These are phyloP conservation scores for Paecilomyces sp. DNA, from an alignment of 2,329 filamentous ascomycete genomes.

Conservation along the genomic window DNA sequence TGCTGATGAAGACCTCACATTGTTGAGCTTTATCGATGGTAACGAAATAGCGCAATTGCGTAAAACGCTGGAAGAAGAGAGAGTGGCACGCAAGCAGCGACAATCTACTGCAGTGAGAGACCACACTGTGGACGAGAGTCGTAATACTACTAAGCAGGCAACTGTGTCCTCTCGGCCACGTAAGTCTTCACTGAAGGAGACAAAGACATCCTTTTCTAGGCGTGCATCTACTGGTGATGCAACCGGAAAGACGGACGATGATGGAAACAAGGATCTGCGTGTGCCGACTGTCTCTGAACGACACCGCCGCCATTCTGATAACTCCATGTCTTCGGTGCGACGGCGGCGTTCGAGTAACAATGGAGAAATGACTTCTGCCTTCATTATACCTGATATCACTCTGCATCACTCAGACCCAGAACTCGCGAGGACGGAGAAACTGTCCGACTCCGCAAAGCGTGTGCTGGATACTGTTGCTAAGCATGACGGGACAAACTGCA, in stretches of 20 bases:
- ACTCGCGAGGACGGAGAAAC: constrained; percentile 20
- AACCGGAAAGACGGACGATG: constrained; percentile 20
- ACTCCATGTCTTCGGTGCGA: constrained; percentile 43
- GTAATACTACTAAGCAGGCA: constrained; percentile 26
- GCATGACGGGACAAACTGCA: constrained; percentile 50
- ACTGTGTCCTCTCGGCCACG: constrained; percentile 35
- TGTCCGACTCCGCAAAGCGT: constrained; percentile 33
- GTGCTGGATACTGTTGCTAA: constrained; percentile 36
- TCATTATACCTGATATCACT: constrained; percentile 58
- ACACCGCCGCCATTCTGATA: constrained; percentile 33
- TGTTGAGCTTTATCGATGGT: constrained; percentile 48
- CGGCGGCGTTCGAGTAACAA: constrained; percentile 40
- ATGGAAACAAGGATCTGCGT: constrained; percentile 18
- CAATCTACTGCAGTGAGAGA: constrained; percentile 25
- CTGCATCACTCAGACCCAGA: constrained; percentile 30
- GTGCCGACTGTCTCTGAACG: constrained; percentile 21
- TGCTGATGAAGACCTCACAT: constrained; percentile 38
- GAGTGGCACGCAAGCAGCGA: constrained; percentile 35
- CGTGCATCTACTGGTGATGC: constrained; percentile 28
- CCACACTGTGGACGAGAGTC: constrained; percentile 32
- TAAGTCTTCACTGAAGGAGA: constrained; percentile 50
- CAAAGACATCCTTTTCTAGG: constrained; percentile 28
- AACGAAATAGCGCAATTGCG: constrained; percentile 48
- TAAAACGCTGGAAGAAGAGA: constrained; percentile 49
- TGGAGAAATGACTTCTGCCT: constrained; percentile 56